These are phyloP conservation scores for Xylariaceae sp. DNA, from an alignment of 2,329 filamentous ascomycete genomes.

Conservation along the genomic window DNA sequence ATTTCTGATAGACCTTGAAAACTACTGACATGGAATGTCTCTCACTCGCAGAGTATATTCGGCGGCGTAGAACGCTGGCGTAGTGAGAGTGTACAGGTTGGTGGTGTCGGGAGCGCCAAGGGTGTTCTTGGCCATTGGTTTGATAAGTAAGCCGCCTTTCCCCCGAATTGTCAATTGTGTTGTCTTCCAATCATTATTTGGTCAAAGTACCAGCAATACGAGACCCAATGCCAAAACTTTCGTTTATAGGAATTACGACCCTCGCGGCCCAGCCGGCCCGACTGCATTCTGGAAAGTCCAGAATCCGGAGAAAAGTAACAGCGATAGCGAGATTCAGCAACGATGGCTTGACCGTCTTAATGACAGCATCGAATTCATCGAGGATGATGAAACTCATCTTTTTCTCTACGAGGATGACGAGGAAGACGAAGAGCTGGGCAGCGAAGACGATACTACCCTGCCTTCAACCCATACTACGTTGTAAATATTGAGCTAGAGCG, in stretches of 20 bases:
- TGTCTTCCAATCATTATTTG: too few relatives aligned
- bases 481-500: too few relatives aligned
- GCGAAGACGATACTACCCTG: neutral
- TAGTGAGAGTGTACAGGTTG: slow-evolving; percentile 73
- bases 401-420: too few relatives aligned
- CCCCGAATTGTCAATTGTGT: neutral
- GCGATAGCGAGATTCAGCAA: too few relatives aligned
- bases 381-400: neutral
- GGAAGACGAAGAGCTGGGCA: neutral
- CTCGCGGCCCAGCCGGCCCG: slow-evolving; percentile 67
- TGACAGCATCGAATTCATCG: neutral
- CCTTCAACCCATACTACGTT: too few relatives aligned
- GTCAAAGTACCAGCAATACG: neutral
- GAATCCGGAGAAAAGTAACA: slow-evolving; percentile 21
- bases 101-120: slow-evolving; percentile 59
- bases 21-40: too few relatives aligned
- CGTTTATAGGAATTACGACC: slow-evolving; percentile 55
- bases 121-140: slow-evolving; percentile 77
- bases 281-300: slow-evolving; percentile 75
- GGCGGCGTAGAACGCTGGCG: slow-evolving; percentile 67
- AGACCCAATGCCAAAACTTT: neutral
- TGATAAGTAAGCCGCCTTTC: slow-evolving; percentile 51
- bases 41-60: slow-evolving; percentile 59
- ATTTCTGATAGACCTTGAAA: too few relatives aligned
- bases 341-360: neutral